Base-by-base conservation (phyloP, 371 early-diverging fungal genomes). In the Mortierella sp. region DNA sequence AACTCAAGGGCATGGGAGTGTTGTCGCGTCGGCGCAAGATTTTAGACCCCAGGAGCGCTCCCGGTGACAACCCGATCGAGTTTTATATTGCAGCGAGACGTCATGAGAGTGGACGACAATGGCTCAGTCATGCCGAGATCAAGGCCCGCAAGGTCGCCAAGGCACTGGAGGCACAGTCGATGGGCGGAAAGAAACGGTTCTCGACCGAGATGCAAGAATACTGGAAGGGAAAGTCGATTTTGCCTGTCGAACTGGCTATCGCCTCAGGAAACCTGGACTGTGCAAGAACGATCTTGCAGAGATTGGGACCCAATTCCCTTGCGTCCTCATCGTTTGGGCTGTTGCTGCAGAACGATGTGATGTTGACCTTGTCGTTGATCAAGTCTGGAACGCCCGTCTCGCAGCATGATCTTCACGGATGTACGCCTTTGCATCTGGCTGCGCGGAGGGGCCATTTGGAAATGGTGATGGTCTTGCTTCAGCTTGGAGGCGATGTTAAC, bases 381-480 rank as follows among this genome's bases (percentile, higher is more conserved):
- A 87, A 84, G 72, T 83, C 87, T 0, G 88, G 88, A 24, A 75
- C 70, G 18, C 84, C 87, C 12, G 87, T 88, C 10, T 87, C 88
- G 10, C 88, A 88, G 71, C 77, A 73, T 32, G 87, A 88, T 51
- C n/a, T 82, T 12, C 87, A 84, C 80, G 88, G 88, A 56, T 87
- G 84, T 44, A 88, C 82, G 24, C 80, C 88, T 4, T 56, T 88
- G 70, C 88, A 88, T 63, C 55, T 79, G 35, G 88, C 88, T 4
- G 88, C 88, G 12, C 79, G 88, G 4, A 54, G 84, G n/a, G 87
- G 88, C 16, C 84, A 88, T 65, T 27, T 76, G 32, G 88, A 88
- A 70, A 88, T 88, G 88, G 88, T 87, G 11, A 79, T 87, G 76
- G 85, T 88, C 29, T 60, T 88, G 48, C 54, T 88, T 11, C 88